These are phyloP conservation scores for Talaromyces trachyspermus DNA, from an alignment of 495 filamentous ascomycete species.

Conservation along the genomic window DNA sequence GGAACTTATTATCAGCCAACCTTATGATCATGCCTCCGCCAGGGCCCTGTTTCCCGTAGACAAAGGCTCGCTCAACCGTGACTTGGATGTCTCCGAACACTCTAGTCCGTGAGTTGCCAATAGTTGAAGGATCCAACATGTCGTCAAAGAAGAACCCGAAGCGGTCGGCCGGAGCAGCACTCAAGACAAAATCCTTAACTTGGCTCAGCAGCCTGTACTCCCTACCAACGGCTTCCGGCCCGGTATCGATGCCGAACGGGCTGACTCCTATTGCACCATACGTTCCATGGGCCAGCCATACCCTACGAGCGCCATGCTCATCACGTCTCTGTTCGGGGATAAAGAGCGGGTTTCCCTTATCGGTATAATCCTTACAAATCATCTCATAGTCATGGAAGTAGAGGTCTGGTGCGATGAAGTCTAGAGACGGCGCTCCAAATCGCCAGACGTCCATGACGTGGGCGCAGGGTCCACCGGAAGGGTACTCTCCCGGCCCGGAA, in stretches of 20 bases:
- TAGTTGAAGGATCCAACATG: slow-evolving; percentile 10
- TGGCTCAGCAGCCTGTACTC: slow-evolving; percentile 32
- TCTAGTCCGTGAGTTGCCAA: too few relatives aligned
- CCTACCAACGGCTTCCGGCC: slow-evolving; percentile 27
- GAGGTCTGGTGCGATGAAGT: slow-evolving; percentile 43
- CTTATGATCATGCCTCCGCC: slow-evolving; percentile 42
- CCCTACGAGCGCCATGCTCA: slow-evolving; percentile 37
- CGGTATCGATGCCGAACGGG: slow-evolving; percentile 43
- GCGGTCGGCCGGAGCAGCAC: slow-evolving; percentile 25
- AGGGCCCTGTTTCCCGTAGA: slow-evolving; percentile 36
- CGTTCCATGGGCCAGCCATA: slow-evolving; percentile 36
- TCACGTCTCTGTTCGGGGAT: slow-evolving; percentile 45
- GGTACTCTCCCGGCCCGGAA: slow-evolving; percentile 36
- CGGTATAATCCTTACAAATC: slow-evolving; percentile 35
- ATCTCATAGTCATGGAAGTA: slow-evolving; percentile 37
- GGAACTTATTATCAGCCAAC: slow-evolving; percentile 27
- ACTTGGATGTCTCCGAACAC: slow-evolving; percentile 27
- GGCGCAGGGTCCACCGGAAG: slow-evolving; percentile 33
- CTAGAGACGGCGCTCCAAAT: slow-evolving; percentile 31
- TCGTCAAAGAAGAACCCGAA: slow-evolving; percentile 47
- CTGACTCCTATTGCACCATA: slow-evolving; percentile 35
- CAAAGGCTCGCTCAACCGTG: slow-evolving; percentile 36
- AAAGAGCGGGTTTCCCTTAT: slow-evolving; percentile 39
- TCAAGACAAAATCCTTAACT: slow-evolving; percentile 29
- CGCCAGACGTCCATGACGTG: slow-evolving; percentile 42